Conservation (phyloP, 805 yeast species). For the Wickerhamiella sorbophila region DNA sequence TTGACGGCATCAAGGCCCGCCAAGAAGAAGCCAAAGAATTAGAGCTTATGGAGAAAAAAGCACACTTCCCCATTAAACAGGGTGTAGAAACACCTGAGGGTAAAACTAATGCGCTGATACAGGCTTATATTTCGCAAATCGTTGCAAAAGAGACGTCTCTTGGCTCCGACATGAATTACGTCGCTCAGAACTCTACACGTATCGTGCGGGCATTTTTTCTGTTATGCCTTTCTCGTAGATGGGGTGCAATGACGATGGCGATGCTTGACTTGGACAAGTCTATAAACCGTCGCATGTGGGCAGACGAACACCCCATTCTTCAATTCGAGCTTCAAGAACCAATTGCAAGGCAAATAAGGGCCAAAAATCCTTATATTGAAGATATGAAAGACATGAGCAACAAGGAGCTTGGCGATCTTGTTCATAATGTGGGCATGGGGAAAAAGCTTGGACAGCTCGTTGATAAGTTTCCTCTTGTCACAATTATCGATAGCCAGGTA, state of each 20-base stretch:
- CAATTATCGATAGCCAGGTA: conserved; percentile 56
- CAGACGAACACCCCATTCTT: conserved; percentile 74
- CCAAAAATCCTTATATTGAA: conserved; percentile 40
- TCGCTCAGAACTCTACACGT: conserved; percentile 90
- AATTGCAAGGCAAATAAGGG: conserved; percentile 45
- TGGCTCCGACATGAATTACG: conserved; percentile 75
- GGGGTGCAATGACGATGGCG: conserved; percentile 72
- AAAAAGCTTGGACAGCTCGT: conserved; percentile 41
- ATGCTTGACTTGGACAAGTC: conserved; percentile 75
- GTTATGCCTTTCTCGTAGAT: conserved; percentile 73
- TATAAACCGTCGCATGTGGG: conserved; percentile 75
- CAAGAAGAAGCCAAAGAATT: conserved; percentile 78
- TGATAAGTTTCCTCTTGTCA: conserved; percentile 59
- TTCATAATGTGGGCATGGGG: conserved; percentile 72
- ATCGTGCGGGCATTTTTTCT: conserved; percentile 82
- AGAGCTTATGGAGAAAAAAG: conserved; percentile 38
- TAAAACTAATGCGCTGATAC: conserved; percentile 75
- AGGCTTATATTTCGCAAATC: conserved; percentile 73
- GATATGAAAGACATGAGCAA: conserved; percentile 57
- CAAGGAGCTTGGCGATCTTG: conserved; percentile 74
- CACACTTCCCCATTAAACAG: conserved; percentile 38
- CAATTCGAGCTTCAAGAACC: conserved; percentile 51
- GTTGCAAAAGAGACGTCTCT: conserved; percentile 64
- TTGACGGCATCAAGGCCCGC: conserved; percentile 76
- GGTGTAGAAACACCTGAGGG: conserved; percentile 66